These are phyloP conservation scores for Moricandia arvensis DNA, from an alignment of 345 rosid species.

Conservation along the genomic window DNA sequence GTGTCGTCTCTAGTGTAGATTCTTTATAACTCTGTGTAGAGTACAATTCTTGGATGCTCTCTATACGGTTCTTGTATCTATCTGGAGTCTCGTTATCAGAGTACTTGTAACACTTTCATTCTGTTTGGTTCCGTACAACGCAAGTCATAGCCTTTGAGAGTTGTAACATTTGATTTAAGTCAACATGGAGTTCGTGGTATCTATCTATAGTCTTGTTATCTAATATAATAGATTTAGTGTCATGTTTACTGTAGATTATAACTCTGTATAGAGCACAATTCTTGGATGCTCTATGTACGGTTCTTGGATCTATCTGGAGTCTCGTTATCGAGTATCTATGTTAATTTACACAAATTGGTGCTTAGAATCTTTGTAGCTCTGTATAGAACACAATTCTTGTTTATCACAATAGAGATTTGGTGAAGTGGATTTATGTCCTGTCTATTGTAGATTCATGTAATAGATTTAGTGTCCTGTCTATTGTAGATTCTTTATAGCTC, in stretches of 20 bases:
- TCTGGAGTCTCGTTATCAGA: background rate
- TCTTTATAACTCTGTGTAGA: background rate
- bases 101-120: background rate
- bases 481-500: background rate
- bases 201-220: background rate
- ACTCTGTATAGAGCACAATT: background rate
- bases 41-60: background rate
- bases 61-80: background rate
- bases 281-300: background rate
- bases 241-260: background rate
- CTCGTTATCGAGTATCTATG: conserved; percentile 6
- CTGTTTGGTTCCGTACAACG: background rate
- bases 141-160: background rate
- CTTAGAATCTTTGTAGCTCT: background rate
- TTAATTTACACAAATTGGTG: background rate
- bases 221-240: background rate
- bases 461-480: background rate
- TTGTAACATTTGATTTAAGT: background rate
- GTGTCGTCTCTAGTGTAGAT: background rate
- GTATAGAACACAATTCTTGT: background rate
- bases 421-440: background rate
- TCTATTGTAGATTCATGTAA: background rate
- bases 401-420: too few relatives aligned
- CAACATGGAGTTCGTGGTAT: background rate
- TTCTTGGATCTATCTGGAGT: background rate